Percentiles rank a stretch among this genome's conserved stretches.
Evolutionary conservation across 2,329 filamentous ascomycete genomes (phyloP).

Genomic region (Verticillium nubilum): DNA sequence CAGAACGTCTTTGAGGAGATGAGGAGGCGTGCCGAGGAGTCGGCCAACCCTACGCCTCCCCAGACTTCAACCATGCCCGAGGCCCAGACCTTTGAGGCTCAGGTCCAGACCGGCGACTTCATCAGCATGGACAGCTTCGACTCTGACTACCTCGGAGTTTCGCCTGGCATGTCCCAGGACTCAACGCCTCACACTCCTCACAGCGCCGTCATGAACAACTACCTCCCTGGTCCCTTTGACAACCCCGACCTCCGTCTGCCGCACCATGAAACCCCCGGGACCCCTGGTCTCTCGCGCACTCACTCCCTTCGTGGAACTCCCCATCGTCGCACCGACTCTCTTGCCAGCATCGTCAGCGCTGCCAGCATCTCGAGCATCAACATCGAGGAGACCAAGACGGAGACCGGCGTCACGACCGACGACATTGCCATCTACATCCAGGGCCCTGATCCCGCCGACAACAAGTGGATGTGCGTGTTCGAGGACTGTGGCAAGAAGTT

Average conservation of each 20-base stretch:
- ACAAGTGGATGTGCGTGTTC: slow-evolving; percentile 74
- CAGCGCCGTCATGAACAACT: slow-evolving; percentile 19
- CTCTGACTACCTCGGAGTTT: slow-evolving; percentile 37
- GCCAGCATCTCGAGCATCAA: slow-evolving; percentile 58
- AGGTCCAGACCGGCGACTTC: slow-evolving; percentile 49
- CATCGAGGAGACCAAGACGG: slow-evolving; percentile 60
- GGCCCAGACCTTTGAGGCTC: slow-evolving; percentile 35
- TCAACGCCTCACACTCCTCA: slow-evolving; percentile 48
- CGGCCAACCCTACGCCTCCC: slow-evolving; percentile 21
- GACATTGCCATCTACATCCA: slow-evolving; percentile 74
- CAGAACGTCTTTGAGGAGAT: slow-evolving; percentile 54
- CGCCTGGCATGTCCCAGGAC: slow-evolving; percentile 43
- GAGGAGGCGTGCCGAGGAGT: slow-evolving; percentile 47
- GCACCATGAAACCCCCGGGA: slow-evolving; percentile 12
- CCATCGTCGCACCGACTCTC: slow-evolving; percentile 54
- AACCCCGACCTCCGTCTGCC: slow-evolving; percentile 32
- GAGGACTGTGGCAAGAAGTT: slow-evolving; percentile 83
- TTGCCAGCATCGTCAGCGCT: slow-evolving; percentile 52
- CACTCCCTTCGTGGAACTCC: slow-evolving; percentile 24
- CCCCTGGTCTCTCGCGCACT: slow-evolving; percentile 15
- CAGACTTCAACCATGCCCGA: slow-evolving; percentile 34
- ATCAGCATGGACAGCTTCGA: slow-evolving; percentile 46
- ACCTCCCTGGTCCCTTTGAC: slow-evolving; percentile 37
- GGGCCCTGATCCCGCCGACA: slow-evolving; percentile 65
- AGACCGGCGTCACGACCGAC: slow-evolving; percentile 82